These are phyloP conservation scores for Tieghemostelium lacteum DNA, from an alignment of 78 protist species.

Conservation along the genomic window DNA sequence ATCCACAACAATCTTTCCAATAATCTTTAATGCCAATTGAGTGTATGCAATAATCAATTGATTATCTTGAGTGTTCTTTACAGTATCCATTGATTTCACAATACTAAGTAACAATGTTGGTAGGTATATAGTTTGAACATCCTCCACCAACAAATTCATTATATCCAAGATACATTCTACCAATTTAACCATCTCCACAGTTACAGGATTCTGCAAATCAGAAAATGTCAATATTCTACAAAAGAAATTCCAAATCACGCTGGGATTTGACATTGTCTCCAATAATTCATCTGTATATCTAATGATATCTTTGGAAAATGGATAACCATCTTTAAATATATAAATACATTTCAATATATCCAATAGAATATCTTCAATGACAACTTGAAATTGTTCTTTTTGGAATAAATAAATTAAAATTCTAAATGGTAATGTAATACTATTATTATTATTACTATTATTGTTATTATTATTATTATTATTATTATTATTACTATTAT, in stretches of 20 bases:
- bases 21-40: conserved; percentile 23
- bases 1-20: conserved; percentile 60
- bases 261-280: conserved; percentile 11
- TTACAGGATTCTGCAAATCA: neutral
- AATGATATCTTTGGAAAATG: conserved; percentile 47
- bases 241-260: conserved; percentile 50
- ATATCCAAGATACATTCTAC: conserved; percentile 48
- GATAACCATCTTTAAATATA: conserved; percentile 68
- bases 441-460: neutral
- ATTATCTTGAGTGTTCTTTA: neutral
- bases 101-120: conserved; percentile 35
- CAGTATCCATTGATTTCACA: neutral
- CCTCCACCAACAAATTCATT: conserved; percentile 46
- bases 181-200: conserved; percentile 24
- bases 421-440: conserved; percentile 30
- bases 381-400: conserved; percentile 55
- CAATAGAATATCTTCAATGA: conserved; percentile 35
- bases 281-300: conserved; percentile 45
- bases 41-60: conserved; percentile 40
- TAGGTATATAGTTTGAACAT: conserved; percentile 47
- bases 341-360: conserved; percentile 37
- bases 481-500: conserved; percentile 16
- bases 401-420: conserved; percentile 59
- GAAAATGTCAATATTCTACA: neutral
- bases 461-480: conserved; percentile 17